Conservation (phyloP, 352 stramenopile species). For the Pythium graminicola region DNA sequence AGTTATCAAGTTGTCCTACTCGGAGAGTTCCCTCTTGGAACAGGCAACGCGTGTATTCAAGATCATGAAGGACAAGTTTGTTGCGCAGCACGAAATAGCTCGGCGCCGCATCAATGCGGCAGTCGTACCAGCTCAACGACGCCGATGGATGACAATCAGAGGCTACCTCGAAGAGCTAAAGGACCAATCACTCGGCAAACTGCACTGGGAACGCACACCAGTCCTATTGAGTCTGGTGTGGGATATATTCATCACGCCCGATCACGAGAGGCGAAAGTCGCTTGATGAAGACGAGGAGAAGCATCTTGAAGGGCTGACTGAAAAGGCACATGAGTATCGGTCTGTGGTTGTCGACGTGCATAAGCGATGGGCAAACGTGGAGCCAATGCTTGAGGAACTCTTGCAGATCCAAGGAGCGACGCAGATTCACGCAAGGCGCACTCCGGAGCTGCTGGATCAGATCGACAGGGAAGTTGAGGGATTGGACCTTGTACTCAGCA, state of each 20-base stretch:
- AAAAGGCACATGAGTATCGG: slow-evolving; percentile 40
- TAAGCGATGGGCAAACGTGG: slow-evolving; percentile 59
- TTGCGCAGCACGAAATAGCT: slow-evolving; percentile 47
- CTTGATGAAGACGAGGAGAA: slow-evolving; percentile 30
- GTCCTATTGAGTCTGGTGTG: slow-evolving; percentile 58
- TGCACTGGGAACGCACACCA: slow-evolving; percentile 63
- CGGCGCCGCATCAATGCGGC: slow-evolving; percentile 50
- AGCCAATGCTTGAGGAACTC: slow-evolving; percentile 57
- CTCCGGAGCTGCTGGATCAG: slow-evolving; percentile 34
- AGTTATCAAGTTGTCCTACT: slow-evolving; percentile 41
- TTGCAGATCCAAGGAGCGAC: slow-evolving; percentile 39
- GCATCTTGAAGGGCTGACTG: slow-evolving; percentile 28
- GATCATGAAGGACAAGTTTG: slow-evolving; percentile 50
- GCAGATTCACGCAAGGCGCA: slow-evolving; percentile 52
- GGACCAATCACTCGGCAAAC: slow-evolving; percentile 33
- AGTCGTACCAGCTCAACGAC: slow-evolving; percentile 53
- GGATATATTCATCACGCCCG: slow-evolving; percentile 55
- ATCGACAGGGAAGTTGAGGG: slow-evolving; percentile 50
- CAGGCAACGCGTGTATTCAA: slow-evolving; percentile 61
- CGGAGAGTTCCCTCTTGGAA: slow-evolving; percentile 55
- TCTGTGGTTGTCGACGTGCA: slow-evolving; percentile 47
- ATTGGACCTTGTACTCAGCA: slow-evolving; percentile 52
- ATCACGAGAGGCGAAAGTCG: slow-evolving; percentile 15
- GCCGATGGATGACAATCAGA: slow-evolving; percentile 54
- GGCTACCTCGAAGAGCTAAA: slow-evolving; percentile 50